Base-by-base conservation (phyloP, 2,329 filamentous ascomycete genomes). In the Neopestalotiopsis rosae region DNA sequence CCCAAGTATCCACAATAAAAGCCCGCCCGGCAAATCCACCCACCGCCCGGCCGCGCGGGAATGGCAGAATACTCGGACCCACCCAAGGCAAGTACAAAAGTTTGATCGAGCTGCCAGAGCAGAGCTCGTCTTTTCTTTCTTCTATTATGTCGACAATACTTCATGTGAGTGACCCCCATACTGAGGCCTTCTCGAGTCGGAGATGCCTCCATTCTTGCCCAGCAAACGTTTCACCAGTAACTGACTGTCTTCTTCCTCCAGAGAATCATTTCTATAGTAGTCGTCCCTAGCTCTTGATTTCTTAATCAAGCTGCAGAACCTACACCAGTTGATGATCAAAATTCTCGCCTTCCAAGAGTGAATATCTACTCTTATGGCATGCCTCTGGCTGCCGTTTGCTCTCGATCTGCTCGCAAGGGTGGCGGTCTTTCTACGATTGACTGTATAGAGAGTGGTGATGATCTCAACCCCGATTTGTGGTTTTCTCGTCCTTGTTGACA, bases 261-360 rank as follows among this genome's bases (percentile, higher is more conserved):
- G 59, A 94, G 93, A 95, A 95, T 95, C 93, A 94, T 93, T 97
- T 97, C 92, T 97, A 95, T 94, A 97, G 94, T 95, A 91, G 63
- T 88, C 93, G 90, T 90, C 94, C 92, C 88, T 59, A 20, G 88
- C 90, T 94, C 93, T 96, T 92, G 94, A 90, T 92, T 95, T 89
- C 90, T 90, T 88, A 94, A 89, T 92, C 87, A 88, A 97, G 94
- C 92, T 89, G 94, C 92, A 95, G 91, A 94, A 89, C 90, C 90
- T 89, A 95, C 91, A 92, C 93, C 94, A 93, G 93, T 92, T 93
- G 94, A 96, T 96, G 94, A 97, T 82, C 83, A 78, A 93, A 89
- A 91, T 93, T 93, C 92, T 93, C 93, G 90, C 87, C 87, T 85
- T 91, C 92, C 91, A 89, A 93, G 92, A 94, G 93, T 96, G 93